Evolutionary conservation across 805 yeast species (phyloP), one percentile per base, ranked within the genome.

Genomic region (Alloascoidea hylecoeti): DNA sequence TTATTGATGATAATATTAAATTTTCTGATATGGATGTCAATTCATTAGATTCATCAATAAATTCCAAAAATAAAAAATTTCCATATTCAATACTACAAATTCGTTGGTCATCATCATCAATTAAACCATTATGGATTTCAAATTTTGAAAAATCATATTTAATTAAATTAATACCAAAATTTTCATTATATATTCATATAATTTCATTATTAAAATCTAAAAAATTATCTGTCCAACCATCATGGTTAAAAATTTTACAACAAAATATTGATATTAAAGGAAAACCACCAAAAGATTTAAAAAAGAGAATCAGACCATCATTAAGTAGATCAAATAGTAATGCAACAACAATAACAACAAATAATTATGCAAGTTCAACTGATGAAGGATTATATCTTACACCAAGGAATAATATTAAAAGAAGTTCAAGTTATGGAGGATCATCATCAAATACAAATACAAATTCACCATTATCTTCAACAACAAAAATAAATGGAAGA

Each of bases 71-170:
- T 0, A 36, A 46, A 1, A 3, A 18, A 1, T 70, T 72, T 46
- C 76, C 78, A 2, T 66, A 69, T 46, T 62, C 72, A 0, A 56
- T 70, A 0, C 51, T 75, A 18, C 70, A 68, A 39, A 49, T 75
- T 16, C 52, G 69, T 15, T 70, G 70, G 57, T 62, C 61, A 23
- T 62, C 61, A 23, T 58, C 59, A 5, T 41, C 38, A 6, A 30
- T 44, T 13, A 45, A 51, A 36, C 71, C 70, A 0, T 36, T 44
- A 1, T 52, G 61, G 48, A 46, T 75, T 4, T 48, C 48, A 33
- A 54, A 60, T 4, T 49, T 75, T 18, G 55, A 60, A 16, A 44
- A 54, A 16, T 68, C 77, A 3, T 75, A 71, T 48, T 50, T 75
- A 15, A 64, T 71, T 13, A 62, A 61, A 48, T 56, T 59, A 27